These are phyloP conservation scores for Cordyceps tenuipes DNA, from an alignment of 2,329 filamentous ascomycete genomes.

Conservation along the genomic window DNA sequence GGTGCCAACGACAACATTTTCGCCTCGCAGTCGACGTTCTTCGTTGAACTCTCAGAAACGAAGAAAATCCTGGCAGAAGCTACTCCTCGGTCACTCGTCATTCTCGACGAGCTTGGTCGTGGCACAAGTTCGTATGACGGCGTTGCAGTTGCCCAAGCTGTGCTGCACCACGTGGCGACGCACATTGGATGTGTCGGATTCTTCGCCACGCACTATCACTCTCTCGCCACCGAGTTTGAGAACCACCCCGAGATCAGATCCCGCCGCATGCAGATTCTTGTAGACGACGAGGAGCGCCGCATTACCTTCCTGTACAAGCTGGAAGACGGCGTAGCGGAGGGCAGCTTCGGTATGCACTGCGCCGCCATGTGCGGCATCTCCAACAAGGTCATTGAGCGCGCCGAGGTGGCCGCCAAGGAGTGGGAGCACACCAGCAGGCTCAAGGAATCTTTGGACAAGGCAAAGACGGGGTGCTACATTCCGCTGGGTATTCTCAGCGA, in stretches of 20 bases:
- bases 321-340: conserved; percentile 87
- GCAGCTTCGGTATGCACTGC: conserved; percentile 98
- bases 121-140: conserved; percentile 95
- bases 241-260: conserved; percentile 79
- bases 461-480: conserved; percentile 70
- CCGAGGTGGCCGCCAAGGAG: conserved; percentile 78
- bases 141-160: conserved; percentile 90
- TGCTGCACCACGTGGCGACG: conserved; percentile 90
- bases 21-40: conserved; percentile 94
- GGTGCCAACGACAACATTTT: conserved; percentile 99
- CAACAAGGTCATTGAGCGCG: conserved; percentile 69
- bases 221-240: conserved; percentile 82
- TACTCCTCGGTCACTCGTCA: conserved; percentile 87
- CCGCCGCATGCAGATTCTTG: conserved; percentile 88
- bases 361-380: conserved; percentile 97
- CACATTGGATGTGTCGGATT: conserved; percentile 92
- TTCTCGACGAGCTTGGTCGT: conserved; percentile 90
- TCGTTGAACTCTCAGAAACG: conserved; percentile 93
- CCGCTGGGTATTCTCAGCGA: conserved; percentile 84
- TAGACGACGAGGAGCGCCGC: conserved; percentile 74
- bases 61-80: conserved; percentile 97
- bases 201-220: conserved; percentile 97
- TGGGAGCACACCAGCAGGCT: conserved; percentile 94
- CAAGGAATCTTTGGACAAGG: conserved; percentile 78
- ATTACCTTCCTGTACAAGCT: conserved; percentile 96